Percentiles rank a stretch among this genome's conserved stretches.
phyloP scores from a whole-genome alignment of 2,329 filamentous ascomycete genomes.

The Clarireedia monteithiana region DNA sequence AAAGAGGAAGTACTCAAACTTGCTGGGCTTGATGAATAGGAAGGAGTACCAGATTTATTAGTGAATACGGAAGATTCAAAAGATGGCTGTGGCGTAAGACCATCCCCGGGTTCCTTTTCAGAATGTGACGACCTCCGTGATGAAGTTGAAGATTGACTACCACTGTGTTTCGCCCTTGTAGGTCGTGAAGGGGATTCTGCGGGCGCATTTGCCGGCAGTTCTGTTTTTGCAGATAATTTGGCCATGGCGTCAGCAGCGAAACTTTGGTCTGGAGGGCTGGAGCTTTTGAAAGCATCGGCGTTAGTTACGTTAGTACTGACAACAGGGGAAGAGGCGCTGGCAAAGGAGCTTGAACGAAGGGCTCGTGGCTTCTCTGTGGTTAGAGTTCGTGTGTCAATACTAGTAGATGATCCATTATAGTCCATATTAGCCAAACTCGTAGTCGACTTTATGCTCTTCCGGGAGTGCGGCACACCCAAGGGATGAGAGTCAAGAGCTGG shows the following conservation, averaged over 20 bases:
- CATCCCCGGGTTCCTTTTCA: conserved; percentile 30
- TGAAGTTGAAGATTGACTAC: conserved; percentile 43
- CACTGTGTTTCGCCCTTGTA: conserved; percentile 33
- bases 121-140: conserved; percentile 34
- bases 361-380: conserved; percentile 41
- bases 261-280: conserved; percentile 45
- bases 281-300: conserved; percentile 54
- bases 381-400: conserved; percentile 39
- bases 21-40: conserved; percentile 28
- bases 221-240: conserved; percentile 55
- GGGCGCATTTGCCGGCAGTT: conserved; percentile 43
- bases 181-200: conserved; percentile 35
- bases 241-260: conserved; percentile 59
- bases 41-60: conserved; percentile 12
- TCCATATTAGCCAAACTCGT: conserved; percentile 22
- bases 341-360: conserved; percentile 55
- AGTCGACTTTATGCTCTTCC: conserved; percentile 33
- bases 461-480: conserved; percentile 41
- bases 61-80: conserved; percentile 10
- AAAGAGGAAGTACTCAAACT: conserved; percentile 32
- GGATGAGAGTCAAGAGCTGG: conserved; percentile 36
- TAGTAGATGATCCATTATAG: conserved; percentile 39
- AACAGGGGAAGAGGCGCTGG: conserved; percentile 53
- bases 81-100: conserved; percentile 26
- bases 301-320: conserved; percentile 61